phyloP scores from a whole-genome alignment of 495 filamentous ascomycete species.

The Tuber microsphaerosporum region DNA sequence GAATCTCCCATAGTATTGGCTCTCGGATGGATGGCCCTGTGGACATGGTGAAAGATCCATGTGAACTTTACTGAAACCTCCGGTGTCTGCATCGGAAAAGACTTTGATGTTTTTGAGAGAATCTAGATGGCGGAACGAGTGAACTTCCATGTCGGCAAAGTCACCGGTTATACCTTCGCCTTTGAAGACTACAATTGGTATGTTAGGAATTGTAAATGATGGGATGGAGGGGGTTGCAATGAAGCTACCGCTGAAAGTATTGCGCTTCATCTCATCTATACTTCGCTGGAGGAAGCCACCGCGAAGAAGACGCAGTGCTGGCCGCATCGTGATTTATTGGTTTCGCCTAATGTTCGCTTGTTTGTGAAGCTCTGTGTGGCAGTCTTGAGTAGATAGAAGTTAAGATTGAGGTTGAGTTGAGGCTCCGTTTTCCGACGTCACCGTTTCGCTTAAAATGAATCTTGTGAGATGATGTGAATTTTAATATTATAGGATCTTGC shows the following conservation, averaged over 20 bases:
- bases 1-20: slow-evolving; percentile 61
- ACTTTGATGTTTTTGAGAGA: slow-evolving; percentile 63
- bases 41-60: slow-evolving; percentile 59
- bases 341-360: slow-evolving; percentile 8
- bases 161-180: slow-evolving; percentile 53
- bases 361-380: background rate
- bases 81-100: slow-evolving; percentile 79
- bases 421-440: background rate
- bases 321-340: slow-evolving; percentile 19
- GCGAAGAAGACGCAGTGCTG: slow-evolving; percentile 30
- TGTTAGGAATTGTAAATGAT: slow-evolving; percentile 18
- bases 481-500: too few relatives aligned
- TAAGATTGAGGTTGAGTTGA: slow-evolving; percentile 12
- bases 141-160: slow-evolving; percentile 53
- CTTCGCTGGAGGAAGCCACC: slow-evolving; percentile 57
- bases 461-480: background rate
- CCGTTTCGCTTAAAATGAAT: background rate
- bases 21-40: slow-evolving; percentile 11
- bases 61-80: slow-evolving; percentile 67
- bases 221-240: background rate
- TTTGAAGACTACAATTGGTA: slow-evolving; percentile 42
- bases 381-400: background rate
- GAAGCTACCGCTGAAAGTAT: slow-evolving; percentile 51
- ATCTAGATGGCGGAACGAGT: slow-evolving; percentile 59
- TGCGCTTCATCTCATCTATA: slow-evolving; percentile 58